Conservation (phyloP, 1,284 basidiomycete species). For the Heliocybe sulcata region DNA sequence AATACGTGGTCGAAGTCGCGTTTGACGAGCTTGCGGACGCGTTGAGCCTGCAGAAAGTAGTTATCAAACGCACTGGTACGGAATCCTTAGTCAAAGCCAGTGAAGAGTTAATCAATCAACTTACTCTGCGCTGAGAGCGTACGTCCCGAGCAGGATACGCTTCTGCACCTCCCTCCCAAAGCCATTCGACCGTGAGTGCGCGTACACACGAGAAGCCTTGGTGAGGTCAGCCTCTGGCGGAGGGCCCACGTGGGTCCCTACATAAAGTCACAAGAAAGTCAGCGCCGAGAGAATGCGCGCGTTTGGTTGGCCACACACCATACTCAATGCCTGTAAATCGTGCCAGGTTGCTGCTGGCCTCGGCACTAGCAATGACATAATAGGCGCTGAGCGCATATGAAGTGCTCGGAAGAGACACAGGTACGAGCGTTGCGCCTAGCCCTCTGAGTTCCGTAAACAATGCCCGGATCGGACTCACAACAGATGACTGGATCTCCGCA, state of each 20-base stretch:
- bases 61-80: slow-evolving; percentile 83
- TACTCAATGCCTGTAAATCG: slow-evolving; percentile 84
- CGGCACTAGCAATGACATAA: slow-evolving; percentile 91
- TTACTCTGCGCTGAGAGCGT: slow-evolving; percentile 88
- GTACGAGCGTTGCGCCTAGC: slow-evolving; percentile 63
- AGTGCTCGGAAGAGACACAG: slow-evolving; percentile 77
- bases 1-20: slow-evolving; percentile 75
- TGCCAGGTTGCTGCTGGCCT: slow-evolving; percentile 91
- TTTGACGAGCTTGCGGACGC: slow-evolving; percentile 66
- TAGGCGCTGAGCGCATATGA: slow-evolving; percentile 85
- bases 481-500: slow-evolving; percentile 47
- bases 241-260: slow-evolving; percentile 42
- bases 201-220: slow-evolving; percentile 46
- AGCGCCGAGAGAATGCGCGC: background rate
- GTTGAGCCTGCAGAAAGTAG: slow-evolving; percentile 90
- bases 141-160: slow-evolving; percentile 88
- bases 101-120: slow-evolving; percentile 21
- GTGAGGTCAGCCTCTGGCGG: slow-evolving; percentile 33
- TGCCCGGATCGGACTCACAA: slow-evolving; percentile 39
- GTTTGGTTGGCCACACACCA: slow-evolving; percentile 29
- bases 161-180: slow-evolving; percentile 87
- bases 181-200: slow-evolving; percentile 49
- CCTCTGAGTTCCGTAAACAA: slow-evolving; percentile 43
- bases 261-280: background rate
- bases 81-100: background rate